These are phyloP conservation scores for Ophiostoma ulmi DNA, from an alignment of 2,329 filamentous ascomycete genomes.

Conservation along the genomic window DNA sequence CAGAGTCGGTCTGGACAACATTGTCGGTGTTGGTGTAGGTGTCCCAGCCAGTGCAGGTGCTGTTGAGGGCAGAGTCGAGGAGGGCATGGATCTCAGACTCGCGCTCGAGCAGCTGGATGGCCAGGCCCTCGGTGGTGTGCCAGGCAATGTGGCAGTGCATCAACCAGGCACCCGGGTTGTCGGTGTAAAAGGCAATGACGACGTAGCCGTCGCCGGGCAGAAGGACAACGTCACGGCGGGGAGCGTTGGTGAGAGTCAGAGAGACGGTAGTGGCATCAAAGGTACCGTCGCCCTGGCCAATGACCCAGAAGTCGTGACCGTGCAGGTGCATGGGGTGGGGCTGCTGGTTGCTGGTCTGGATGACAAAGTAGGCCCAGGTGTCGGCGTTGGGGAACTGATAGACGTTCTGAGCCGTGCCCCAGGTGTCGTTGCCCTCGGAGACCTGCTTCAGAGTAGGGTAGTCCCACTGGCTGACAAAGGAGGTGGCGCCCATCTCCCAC, in stretches of 20 bases:
- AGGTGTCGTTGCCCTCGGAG: conserved; percentile 23
- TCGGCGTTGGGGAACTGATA: conserved; percentile 20
- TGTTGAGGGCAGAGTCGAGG: conserved; percentile 26
- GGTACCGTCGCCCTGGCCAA: conserved; percentile 30
- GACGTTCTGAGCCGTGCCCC: conserved; percentile 23
- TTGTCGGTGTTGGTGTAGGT: conserved; percentile 13
- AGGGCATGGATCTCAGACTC: conserved; percentile 16
- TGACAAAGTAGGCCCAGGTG: conserved; percentile 26
- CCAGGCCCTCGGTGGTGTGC: conserved; percentile 47
- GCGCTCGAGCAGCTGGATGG: conserved; percentile 46
- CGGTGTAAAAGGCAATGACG: conserved; percentile 42
- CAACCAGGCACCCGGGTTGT: conserved; percentile 48
- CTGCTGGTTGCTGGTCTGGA: conserved; percentile 21
- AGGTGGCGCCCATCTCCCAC: conserved; percentile 30
- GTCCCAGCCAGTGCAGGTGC: conserved; percentile 20
- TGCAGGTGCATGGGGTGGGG: conserved; percentile 42
- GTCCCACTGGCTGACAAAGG: conserved; percentile 30
- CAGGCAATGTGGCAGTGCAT: conserved; percentile 52
- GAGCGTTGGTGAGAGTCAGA: conserved; percentile 37
- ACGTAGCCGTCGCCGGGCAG: conserved; percentile 40
- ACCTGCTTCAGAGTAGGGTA: conserved; percentile 26
- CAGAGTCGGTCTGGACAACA: conserved; percentile 23
- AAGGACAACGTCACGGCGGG: conserved; percentile 42
- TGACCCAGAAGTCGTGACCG: conserved; percentile 41
- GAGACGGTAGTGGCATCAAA: conserved; percentile 23